These are phyloP conservation scores for Zoysia matrella DNA, from an alignment of 202 grass and related monocot species.

Conservation along the genomic window DNA sequence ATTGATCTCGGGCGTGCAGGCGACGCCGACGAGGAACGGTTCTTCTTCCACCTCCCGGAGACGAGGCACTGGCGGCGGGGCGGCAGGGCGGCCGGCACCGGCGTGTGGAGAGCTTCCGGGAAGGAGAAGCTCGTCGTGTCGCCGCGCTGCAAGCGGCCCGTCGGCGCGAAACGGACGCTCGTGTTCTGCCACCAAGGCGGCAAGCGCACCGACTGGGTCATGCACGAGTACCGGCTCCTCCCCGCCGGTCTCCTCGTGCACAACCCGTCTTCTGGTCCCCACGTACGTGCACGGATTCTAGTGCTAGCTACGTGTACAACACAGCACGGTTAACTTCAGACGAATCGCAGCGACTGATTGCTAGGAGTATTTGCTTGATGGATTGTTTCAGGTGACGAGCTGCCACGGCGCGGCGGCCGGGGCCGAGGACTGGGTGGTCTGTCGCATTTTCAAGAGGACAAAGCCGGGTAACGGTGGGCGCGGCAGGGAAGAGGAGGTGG, in stretches of 20 bases:
- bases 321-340: too few relatives aligned
- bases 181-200: constrained; percentile 54
- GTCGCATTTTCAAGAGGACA: constrained; percentile 67
- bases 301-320: too few relatives aligned
- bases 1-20: constrained; percentile 8
- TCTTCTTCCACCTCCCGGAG: constrained; percentile 68
- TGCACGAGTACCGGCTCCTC: constrained; percentile 84
- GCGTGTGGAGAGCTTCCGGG: constrained; percentile 65
- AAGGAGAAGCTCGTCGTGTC: constrained; percentile 53
- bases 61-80: constrained; percentile 49
- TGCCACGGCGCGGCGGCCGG: constrained; percentile 6
- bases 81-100: constrained; percentile 44
- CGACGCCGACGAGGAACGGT: constrained; percentile 54
- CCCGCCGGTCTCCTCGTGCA: neutral
- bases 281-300: neutral
- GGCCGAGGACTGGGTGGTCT: constrained; percentile 60
- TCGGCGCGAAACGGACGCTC: constrained; percentile 68
- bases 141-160: constrained; percentile 43
- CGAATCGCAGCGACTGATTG: neutral
- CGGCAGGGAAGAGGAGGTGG: neutral
- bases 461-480: neutral
- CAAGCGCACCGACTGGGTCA: constrained; percentile 61
- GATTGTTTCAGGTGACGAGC: constrained; percentile 17
- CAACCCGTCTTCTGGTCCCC: neutral
- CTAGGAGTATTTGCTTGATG: neutral